phyloP scores from a whole-genome alignment of 345 rosid species.

The Lepidium aucheri region DNA sequence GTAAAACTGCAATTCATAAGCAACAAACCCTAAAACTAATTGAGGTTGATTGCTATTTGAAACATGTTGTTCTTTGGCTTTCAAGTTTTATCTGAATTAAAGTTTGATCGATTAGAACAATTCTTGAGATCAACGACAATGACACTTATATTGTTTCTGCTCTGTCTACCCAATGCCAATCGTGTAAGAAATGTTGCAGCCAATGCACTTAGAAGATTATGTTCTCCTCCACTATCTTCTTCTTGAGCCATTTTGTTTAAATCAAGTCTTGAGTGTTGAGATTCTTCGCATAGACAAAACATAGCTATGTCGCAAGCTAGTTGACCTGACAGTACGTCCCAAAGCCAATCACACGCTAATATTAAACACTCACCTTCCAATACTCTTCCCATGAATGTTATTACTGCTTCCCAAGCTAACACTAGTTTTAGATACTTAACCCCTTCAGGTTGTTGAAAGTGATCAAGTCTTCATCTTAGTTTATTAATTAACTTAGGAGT shows the following conservation, averaged over 20 bases:
- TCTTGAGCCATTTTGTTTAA: slow-evolving; percentile 13
- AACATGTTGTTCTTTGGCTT: neutral
- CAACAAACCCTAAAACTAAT: neutral
- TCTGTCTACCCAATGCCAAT: slow-evolving; percentile 63
- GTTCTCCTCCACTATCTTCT: slow-evolving; percentile 8
- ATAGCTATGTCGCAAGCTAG: slow-evolving; percentile 57
- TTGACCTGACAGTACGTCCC: slow-evolving; percentile 67
- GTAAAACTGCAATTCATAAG: too few species aligned
- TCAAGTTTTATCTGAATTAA: neutral
- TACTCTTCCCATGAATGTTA: slow-evolving; percentile 42
- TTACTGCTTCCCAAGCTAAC: slow-evolving; percentile 59
- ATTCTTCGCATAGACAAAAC: slow-evolving; percentile 38
- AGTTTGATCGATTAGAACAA: slow-evolving; percentile 8
- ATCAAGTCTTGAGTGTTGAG: slow-evolving; percentile 1
- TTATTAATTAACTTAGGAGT: too few species aligned
- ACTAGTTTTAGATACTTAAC: slow-evolving; percentile 59
- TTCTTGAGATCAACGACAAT: slow-evolving; percentile 59
- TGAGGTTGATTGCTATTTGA: neutral
- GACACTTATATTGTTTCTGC: slow-evolving; percentile 70
- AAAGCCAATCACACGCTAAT: slow-evolving; percentile 68
- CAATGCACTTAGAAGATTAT: slow-evolving; percentile 40
- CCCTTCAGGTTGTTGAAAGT: too few species aligned
- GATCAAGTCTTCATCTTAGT: too few species aligned
- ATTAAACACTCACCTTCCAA: slow-evolving; percentile 61
- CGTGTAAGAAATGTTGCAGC: slow-evolving; percentile 69